phyloP scores from a whole-genome alignment of 805 yeast species.

The Yamadazyma philogaea region DNA sequence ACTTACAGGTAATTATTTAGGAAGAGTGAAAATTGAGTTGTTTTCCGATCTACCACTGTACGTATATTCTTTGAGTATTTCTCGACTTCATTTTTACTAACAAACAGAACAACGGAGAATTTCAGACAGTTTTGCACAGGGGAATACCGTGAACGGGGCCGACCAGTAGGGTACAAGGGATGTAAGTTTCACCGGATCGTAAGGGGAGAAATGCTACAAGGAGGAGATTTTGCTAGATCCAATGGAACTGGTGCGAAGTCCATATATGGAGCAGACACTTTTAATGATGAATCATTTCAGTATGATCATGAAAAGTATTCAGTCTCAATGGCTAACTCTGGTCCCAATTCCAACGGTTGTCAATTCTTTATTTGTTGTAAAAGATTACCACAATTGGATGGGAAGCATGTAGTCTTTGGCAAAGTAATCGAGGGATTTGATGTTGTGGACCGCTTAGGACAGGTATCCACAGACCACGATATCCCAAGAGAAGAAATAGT shows the following conservation, averaged over 20 bases:
- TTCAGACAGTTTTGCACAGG: slow-evolving; percentile 50
- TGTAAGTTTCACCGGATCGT: slow-evolving; percentile 49
- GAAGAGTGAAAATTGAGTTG: slow-evolving; percentile 45
- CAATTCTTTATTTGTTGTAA: slow-evolving; percentile 40
- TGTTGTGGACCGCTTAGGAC: slow-evolving; percentile 50
- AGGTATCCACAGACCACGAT: slow-evolving; percentile 3
- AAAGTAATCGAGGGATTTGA: slow-evolving; percentile 85
- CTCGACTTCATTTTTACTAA: slow-evolving; percentile 1
- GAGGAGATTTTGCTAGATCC: slow-evolving; percentile 37
- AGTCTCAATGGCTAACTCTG: slow-evolving; percentile 79
- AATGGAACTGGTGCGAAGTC: slow-evolving; percentile 88
- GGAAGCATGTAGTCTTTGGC: slow-evolving; percentile 94
- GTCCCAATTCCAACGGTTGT: slow-evolving; percentile 46
- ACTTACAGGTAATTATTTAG: slow-evolving; percentile 1
- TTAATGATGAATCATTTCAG: slow-evolving; percentile 59
- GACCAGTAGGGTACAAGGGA: slow-evolving; percentile 65
- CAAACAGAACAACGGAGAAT: slow-evolving; percentile 41
- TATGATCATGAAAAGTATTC: slow-evolving; percentile 72
- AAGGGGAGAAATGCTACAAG: slow-evolving; percentile 37
- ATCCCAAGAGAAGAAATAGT: slow-evolving; percentile 14
- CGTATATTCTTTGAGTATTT: neutral
- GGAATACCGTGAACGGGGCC: slow-evolving; percentile 27
- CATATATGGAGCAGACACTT: slow-evolving; percentile 44
- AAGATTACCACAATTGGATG: slow-evolving; percentile 79
- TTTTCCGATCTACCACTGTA: slow-evolving; percentile 25